Evolutionary conservation across 2,329 filamentous ascomycete genomes (phyloP), one percentile per base, ranked within the genome.

Genomic region (Alternaria panax): DNA sequence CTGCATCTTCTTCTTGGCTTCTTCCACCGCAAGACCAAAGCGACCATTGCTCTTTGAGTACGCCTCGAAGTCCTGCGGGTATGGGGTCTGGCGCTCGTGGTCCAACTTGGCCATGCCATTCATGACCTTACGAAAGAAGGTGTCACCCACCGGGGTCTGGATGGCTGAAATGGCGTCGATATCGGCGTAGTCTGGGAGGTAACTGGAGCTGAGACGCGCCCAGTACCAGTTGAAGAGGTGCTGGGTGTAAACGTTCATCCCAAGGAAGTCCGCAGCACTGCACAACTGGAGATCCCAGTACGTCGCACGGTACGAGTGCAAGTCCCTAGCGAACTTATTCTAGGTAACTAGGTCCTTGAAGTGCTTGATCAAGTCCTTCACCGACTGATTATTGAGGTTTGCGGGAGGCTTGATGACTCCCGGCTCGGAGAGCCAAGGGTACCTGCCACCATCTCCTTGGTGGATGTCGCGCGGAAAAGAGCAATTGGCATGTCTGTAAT

Each of bases 191-290:
- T 28, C 27, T 1, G 53, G 53, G 1, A 56, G 16, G 1, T 25
- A 25, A 22, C 36, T 25, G 11, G 53, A 41, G 20, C 36, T 24
- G 25, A 56, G 16, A 22, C 27, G 34, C 2, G 53, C 45, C 43
- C 43, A 56, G 53, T 56, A 56, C 2, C 53, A 50, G 36, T 56
- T 56, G 36, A 56, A 56, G 7, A 56, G 34, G 1, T 48, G 53
- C 9, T 56, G 45, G 20, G 53, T 56, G 22, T 56, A 51, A 11
- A 34, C 9, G 7, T 16, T 36, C 53, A 56, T 56, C 8, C 53
- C 53, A 14, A 56, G 53, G 12, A 18, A 42, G 8, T 56, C 53
- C 12, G 40, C 53, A 9, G 36, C 53, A 14, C 53, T 56, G 8
- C 53, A 56, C 8, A 50, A 4, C 16, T 56, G 45, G 4, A 56